Percentiles rank a stretch among this genome's conserved stretches.
Evolutionary conservation across 2,329 filamentous ascomycete species (phyloP).

Genomic region (Xylariaceae sp.): DNA sequence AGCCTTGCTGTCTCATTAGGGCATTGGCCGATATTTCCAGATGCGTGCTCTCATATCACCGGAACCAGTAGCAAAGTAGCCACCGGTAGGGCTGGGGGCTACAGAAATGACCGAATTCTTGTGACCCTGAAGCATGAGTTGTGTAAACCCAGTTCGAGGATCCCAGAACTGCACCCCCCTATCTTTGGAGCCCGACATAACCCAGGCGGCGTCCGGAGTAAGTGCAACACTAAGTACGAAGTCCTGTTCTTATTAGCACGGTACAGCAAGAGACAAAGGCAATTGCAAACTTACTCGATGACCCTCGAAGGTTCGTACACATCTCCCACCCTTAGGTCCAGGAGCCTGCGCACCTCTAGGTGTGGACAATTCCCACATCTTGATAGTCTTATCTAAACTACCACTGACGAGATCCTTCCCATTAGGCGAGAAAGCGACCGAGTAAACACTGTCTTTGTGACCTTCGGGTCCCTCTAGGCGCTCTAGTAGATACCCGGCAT

Average conservation of each 20-base stretch:
- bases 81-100: constrained; percentile 85
- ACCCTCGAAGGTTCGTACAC: constrained; percentile 94
- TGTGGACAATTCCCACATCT: constrained; percentile 94
- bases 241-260: constrained; percentile 61
- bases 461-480: constrained; percentile 90
- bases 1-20: constrained; percentile 38
- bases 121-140: constrained; percentile 98
- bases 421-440: constrained; percentile 91
- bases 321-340: constrained; percentile 82
- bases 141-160: constrained; percentile 85
- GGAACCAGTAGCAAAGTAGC: constrained; percentile 92
- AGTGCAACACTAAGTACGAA: constrained; percentile 96
- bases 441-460: constrained; percentile 96
- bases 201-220: constrained; percentile 92
- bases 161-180: constrained; percentile 99
- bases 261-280: not conserved
- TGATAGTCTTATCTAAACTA: constrained; percentile 96
- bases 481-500: constrained; percentile 83
- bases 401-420: constrained; percentile 92
- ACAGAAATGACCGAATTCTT: constrained; percentile 99
- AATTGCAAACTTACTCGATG: constrained; percentile 72
- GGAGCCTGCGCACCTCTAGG: constrained; percentile 68
- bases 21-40: constrained; percentile 79
- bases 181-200: constrained; percentile 96
- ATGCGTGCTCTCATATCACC: constrained; percentile 98